Conservation (phyloP, 495 filamentous ascomycete species). For the Hypoxylon lienhwacheense region DNA sequence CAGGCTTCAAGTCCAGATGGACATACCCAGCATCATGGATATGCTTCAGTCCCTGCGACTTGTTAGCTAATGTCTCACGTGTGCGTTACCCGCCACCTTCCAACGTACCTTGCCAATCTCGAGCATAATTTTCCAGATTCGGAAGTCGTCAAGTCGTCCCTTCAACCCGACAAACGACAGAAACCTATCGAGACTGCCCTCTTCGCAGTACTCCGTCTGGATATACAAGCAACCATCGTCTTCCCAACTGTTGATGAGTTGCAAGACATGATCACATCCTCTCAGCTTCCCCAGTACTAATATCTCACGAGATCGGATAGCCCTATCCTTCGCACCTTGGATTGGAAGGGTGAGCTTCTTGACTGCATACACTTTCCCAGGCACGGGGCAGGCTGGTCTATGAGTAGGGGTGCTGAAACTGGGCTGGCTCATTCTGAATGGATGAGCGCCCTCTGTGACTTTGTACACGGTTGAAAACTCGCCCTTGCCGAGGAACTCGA, state of each 20-base stretch:
- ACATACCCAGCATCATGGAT: conserved; percentile 88
- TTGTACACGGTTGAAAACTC: conserved; percentile 93
- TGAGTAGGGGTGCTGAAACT: conserved; percentile 37
- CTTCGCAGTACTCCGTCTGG: conserved; percentile 93
- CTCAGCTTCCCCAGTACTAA: conserved; percentile 69
- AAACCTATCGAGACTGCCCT: conserved; percentile 85
- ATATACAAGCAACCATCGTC: conserved; percentile 81
- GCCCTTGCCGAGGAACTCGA: conserved; percentile 77
- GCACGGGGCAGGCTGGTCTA: conserved; percentile 45
- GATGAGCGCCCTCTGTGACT: conserved; percentile 54
- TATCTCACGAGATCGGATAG: conserved; percentile 79
- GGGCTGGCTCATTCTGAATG: conserved; percentile 25
- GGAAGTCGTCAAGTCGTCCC: conserved; percentile 90
- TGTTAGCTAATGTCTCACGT: background rate
- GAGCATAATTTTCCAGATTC: conserved; percentile 95
- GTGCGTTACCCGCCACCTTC: background rate
- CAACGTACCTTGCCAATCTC: conserved; percentile 73
- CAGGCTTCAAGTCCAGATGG: conserved; percentile 93
- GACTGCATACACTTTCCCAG: conserved; percentile 74
- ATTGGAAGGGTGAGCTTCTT: conserved; percentile 88
- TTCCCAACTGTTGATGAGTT: conserved; percentile 85
- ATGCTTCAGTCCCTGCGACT: conserved; percentile 72
- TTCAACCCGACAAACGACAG: conserved; percentile 74
- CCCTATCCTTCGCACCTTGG: conserved; percentile 70
- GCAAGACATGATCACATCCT: conserved; percentile 77